phyloP scores from a whole-genome alignment of 805 yeast species.

The Jamesozyma gamospora region DNA sequence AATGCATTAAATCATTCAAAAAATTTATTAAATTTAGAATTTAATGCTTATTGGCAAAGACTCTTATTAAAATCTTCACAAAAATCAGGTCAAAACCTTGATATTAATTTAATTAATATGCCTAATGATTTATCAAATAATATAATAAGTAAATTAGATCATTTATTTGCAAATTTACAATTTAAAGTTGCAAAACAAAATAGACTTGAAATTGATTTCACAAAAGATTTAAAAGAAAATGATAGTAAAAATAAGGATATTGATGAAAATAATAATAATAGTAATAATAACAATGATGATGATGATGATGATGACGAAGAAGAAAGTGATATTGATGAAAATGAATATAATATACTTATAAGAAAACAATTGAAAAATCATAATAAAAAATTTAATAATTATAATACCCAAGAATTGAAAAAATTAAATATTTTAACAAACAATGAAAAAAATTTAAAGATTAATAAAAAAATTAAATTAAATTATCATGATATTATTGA shows the following conservation, averaged over 20 bases:
- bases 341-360: not conserved
- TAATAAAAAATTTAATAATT: no score
- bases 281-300: not conserved
- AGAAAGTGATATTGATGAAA: not conserved
- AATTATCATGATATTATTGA: slow-evolving; percentile 23
- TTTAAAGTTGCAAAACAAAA: slow-evolving; percentile 18
- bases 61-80: slow-evolving; percentile 13
- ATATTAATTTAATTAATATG: slow-evolving; percentile 18
- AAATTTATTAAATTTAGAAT: slow-evolving; percentile 19
- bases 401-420: not conserved
- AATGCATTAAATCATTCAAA: slow-evolving; percentile 18
- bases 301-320: not conserved
- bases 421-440: not conserved
- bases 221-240: not conserved
- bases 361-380: not conserved
- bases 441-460: slow-evolving; percentile 4
- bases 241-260: not conserved
- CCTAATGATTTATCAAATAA: slow-evolving; percentile 13
- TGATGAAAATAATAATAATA: not conserved
- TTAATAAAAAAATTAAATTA: slow-evolving; percentile 11
- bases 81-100: slow-evolving; percentile 9
- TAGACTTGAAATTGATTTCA: slow-evolving; percentile 7
- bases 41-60: slow-evolving; percentile 24
- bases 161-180: slow-evolving; percentile 21
- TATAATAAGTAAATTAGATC: slow-evolving; percentile 20